phyloP scores from a whole-genome alignment of 768 basidiomycete genomes.

The Leccinum ochraceum region DNA sequence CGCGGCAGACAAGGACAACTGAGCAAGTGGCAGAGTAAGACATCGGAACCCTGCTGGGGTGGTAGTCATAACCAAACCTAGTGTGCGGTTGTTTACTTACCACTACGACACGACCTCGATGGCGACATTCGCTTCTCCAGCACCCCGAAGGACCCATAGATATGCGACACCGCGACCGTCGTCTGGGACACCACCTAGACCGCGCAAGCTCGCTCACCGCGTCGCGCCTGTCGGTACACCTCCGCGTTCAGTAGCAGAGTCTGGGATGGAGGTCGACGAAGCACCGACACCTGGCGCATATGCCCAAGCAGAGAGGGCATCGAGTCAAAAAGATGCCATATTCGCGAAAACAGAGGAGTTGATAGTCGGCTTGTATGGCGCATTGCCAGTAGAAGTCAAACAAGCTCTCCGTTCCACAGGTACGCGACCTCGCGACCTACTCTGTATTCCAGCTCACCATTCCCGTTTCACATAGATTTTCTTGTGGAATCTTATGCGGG shows the following conservation, averaged over 20 bases:
- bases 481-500: too few relatives aligned
- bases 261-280: slow-evolving; percentile 73
- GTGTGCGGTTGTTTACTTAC: slow-evolving; percentile 10
- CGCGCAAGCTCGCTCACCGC: slow-evolving; percentile 29
- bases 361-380: slow-evolving; percentile 64
- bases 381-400: slow-evolving; percentile 71
- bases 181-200: slow-evolving; percentile 28
- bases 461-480: slow-evolving; percentile 30
- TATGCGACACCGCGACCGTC: slow-evolving; percentile 29
- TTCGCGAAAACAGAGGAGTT: slow-evolving; percentile 79
- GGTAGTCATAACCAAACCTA: too few relatives aligned
- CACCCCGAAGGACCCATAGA: slow-evolving; percentile 52
- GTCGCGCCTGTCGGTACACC: slow-evolving; percentile 20
- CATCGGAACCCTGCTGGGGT: slow-evolving; percentile 12
- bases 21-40: slow-evolving; percentile 60
- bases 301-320: slow-evolving; percentile 38
- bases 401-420: slow-evolving; percentile 70
- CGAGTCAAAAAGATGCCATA: slow-evolving; percentile 36
- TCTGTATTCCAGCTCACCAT: not conserved
- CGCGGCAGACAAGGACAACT: slow-evolving; percentile 77
- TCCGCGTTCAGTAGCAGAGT: slow-evolving; percentile 40
- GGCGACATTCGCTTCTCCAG: slow-evolving; percentile 61
- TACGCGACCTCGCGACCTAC: slow-evolving; percentile 23
- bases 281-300: slow-evolving; percentile 41
- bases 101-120: slow-evolving; percentile 17